Base-by-base conservation (phyloP, 2,329 filamentous ascomycete genomes). In the Stagonosporopsis tanaceti region DNA sequence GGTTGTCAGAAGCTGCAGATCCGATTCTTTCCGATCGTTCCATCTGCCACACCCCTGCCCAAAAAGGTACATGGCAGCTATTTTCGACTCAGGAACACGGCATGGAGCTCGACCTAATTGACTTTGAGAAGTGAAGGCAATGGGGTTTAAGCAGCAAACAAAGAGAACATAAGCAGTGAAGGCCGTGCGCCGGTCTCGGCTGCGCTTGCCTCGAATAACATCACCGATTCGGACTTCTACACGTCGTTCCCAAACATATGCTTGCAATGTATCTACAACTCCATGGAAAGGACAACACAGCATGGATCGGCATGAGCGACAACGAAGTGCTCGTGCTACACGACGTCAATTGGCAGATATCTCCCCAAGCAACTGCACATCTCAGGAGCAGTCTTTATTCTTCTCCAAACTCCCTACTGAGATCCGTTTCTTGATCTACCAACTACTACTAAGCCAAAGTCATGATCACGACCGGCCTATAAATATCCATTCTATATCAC, bases 321-420 rank as follows among this genome's bases (percentile, higher is more conserved):
- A 68, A 40, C 59, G 58, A 9, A 40, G 14, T 5, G 51, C 59
- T 17, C 63, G 67, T 22, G 59, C 59, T 14, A 51, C 61, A 8
- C 64, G 68, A 12, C 61, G 65, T 14, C 24, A 35, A 4, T 60
- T 73, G 3, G 52, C 53, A 25, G 28, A 53, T 6, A 65, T 71
- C 12, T 64, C 59, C 7, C 63, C 67, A 0, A 38, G 47, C 12
- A 69, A 62, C 12, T 66, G 62, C 5, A 47, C 62, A 8, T 46
- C 40, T 4, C 72, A 74, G 39, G 38, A 12, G 0, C 66, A 70
- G 47, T 68, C 63, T 6, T 59, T 58, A 4, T 55, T 73, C 22
- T 72, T 71, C 48, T 45, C 62, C 2, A 38, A 56, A 12, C 57
- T 72, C 0, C 71, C 71, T n/a, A 57, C 60, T 3, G 70, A 74